Evolutionary conservation across 148 eudicot species (phyloP), one percentile per base, ranked within the genome.

Genomic region (Salicornia ramosissima): DNA sequence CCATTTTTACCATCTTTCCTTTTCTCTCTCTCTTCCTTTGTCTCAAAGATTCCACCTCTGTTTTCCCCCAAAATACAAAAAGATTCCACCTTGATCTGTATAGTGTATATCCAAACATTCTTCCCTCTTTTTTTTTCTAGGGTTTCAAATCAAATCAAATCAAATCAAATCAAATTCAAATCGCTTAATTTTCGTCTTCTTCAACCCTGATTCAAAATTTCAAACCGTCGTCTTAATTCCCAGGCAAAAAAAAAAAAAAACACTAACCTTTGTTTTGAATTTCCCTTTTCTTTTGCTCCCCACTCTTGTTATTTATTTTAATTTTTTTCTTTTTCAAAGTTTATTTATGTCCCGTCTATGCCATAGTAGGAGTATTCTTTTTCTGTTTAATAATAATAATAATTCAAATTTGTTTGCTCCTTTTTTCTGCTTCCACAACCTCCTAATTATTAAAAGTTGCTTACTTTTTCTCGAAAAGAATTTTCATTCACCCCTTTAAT

Each of bases 361-460:
- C 6, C 28, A 11, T 39, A 62, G 4, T 25, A 34, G 29, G 4
- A 39, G 46, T 21, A 50, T 33, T 50, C 29, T 45, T 50, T 34
- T n/a, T 33, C 39, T 10, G 45, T 65, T 73, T 66, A 73, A 73
- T 73, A 73, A 53, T 73, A 53, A 73, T 36, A 3, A 3, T 13
- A 49, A 19, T 18, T 18, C 21, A 12, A 46, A 46, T 46, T 46
- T 13, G 13, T 10, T 26, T 24, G 21, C 51, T 40, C 18, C 12
- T 25, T 54, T 15, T 21, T 52, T 26, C 25, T 53, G 6, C 19
- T 24, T 53, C 65, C 50, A 36, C 40, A 36, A 36, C 40, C 40
- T 36, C 34, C 71, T 42, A 40, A 26, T 71, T 6, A 42, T 71
- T 71, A 36, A 36, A 52, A 54, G 45, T 14, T 0, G 12, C 3